phyloP scores from a whole-genome alignment of 495 filamentous ascomycete species.

The Hyaloscypha bicolor region DNA sequence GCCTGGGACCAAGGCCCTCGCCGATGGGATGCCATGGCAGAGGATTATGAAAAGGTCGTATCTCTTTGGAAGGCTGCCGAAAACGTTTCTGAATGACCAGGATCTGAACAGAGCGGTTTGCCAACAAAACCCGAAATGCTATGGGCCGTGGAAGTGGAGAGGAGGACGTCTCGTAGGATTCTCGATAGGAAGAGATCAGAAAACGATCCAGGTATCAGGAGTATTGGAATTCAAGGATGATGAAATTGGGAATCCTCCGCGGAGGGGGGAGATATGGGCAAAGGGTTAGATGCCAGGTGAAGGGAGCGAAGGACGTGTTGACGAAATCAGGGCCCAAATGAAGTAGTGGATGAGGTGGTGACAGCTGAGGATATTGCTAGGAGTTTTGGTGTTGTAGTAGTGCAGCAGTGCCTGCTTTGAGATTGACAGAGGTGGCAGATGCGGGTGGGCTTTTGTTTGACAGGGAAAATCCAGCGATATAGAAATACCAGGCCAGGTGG shows the following conservation, averaged over 20 bases:
- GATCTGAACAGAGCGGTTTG: neutral
- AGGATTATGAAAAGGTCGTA: neutral
- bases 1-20: constrained; percentile 87
- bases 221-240: neutral
- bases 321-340: neutral
- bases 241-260: neutral
- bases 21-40: constrained; percentile 59
- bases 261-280: neutral
- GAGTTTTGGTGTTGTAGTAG: constrained; percentile 2
- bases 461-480: neutral
- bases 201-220: neutral
- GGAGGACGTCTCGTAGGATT: neutral
- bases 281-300: neutral
- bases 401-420: neutral
- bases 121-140: neutral
- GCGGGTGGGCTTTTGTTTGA: constrained; percentile 10
- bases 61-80: neutral
- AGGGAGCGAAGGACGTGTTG: neutral
- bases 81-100: neutral
- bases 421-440: constrained; percentile 17
- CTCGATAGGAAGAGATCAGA: neutral
- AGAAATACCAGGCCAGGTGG: neutral
- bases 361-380: constrained; percentile 15
- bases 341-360: neutral
- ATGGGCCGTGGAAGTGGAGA: neutral